Evolutionary conservation across 2,329 filamentous ascomycete genomes (phyloP).

Genomic region (Fusarium marasasianum): DNA sequence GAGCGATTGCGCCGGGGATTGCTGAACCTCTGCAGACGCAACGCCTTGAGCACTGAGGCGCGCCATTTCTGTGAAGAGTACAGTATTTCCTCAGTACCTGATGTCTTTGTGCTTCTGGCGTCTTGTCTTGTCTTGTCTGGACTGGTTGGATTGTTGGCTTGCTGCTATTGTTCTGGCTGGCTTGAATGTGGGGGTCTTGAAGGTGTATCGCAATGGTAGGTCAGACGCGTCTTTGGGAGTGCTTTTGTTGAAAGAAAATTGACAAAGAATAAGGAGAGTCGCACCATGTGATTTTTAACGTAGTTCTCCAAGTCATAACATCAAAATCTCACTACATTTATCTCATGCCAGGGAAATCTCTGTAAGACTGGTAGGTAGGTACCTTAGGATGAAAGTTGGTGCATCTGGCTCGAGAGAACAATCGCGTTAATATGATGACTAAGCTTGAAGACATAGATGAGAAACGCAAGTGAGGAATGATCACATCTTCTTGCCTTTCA

Average conservation of each 20-base stretch:
- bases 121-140: not conserved
- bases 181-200: not conserved
- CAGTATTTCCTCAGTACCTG: not conserved
- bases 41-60: conserved; percentile 36
- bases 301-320: not conserved
- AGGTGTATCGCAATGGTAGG: not conserved
- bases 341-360: not conserved
- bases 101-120: not conserved
- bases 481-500: not conserved
- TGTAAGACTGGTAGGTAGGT: not conserved
- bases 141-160: not conserved
- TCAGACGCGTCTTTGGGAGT: not conserved
- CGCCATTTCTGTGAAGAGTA: conserved; percentile 19
- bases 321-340: not conserved
- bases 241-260: not conserved
- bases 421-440: not conserved
- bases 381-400: not conserved
- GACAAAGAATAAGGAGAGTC: not conserved
- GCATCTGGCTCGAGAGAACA: not conserved
- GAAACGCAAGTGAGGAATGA: not conserved
- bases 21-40: conserved; percentile 14
- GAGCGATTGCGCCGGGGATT: conserved; percentile 30
- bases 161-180: not conserved
- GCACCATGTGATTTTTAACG: not conserved
- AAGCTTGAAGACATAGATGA: not conserved